Percentiles rank a stretch among this genome's conserved stretches.
These are phyloP conservation scores for Myxozyma neotropica DNA, from an alignment of 805 yeast species.

Conservation along the genomic window DNA sequence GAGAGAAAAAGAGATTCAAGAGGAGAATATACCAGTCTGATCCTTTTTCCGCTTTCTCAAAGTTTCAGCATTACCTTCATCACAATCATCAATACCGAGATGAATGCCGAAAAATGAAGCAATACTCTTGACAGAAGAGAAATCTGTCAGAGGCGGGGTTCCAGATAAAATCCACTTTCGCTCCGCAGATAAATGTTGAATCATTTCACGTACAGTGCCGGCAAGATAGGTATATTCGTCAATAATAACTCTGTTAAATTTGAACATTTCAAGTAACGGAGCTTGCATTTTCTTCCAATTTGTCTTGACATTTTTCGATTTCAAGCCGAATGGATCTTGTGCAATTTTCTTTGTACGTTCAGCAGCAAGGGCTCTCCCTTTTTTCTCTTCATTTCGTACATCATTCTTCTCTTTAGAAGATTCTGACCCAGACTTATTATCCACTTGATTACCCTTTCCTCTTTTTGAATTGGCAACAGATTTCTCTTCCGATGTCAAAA, in stretches of 20 bases:
- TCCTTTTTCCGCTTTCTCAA: constrained; percentile 12
- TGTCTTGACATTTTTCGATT: neutral
- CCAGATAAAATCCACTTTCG: constrained; percentile 18
- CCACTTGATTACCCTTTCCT: neutral
- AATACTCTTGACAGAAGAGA: constrained; percentile 15
- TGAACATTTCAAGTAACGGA: constrained; percentile 16
- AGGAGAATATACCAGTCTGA: constrained; percentile 8
- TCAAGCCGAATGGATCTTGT: constrained; percentile 8
- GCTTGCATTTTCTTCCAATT: constrained; percentile 16
- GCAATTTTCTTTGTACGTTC: neutral
- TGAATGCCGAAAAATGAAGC: constrained; percentile 16
- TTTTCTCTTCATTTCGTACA: neutral
- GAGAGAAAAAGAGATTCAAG: neutral
- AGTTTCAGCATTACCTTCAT: constrained; percentile 5
- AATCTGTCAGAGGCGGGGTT: constrained; percentile 17
- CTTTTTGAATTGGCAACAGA: neutral
- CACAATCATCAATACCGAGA: constrained; percentile 19
- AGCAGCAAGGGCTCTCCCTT: neutral
- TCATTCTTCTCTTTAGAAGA: neutral
- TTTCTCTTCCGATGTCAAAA: neutral
- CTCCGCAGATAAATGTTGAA: constrained; percentile 8
- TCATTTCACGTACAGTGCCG: constrained; percentile 12
- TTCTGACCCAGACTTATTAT: neutral
- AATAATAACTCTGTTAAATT: constrained; percentile 15
- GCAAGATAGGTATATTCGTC: constrained; percentile 21